Evolutionary conservation across 805 yeast species (phyloP).

Genomic region (Starmerella roubikii): DNA sequence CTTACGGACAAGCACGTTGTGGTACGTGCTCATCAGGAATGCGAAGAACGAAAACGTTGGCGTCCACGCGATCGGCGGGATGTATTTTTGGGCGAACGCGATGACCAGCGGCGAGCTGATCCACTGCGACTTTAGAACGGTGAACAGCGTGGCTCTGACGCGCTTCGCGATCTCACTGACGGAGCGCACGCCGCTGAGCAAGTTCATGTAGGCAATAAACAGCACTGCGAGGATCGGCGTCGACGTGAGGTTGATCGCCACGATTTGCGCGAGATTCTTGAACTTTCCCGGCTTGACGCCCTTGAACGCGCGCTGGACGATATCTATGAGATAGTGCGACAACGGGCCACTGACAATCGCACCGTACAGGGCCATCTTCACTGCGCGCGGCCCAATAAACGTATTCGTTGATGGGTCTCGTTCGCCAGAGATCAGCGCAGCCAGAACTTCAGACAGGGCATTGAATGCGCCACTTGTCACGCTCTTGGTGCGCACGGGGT

Average conservation of each 20-base stretch:
- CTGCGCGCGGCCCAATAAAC: slow-evolving; percentile 26
- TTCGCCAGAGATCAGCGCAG: slow-evolving; percentile 28
- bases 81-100: slow-evolving; percentile 28
- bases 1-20: slow-evolving; percentile 27
- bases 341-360: slow-evolving; percentile 28
- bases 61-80: slow-evolving; percentile 30
- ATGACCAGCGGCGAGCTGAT: slow-evolving; percentile 27
- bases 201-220: slow-evolving; percentile 26
- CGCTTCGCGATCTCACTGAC: slow-evolving; percentile 22
- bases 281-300: slow-evolving; percentile 18
- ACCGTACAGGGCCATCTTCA: slow-evolving; percentile 30
- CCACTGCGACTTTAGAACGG: slow-evolving; percentile 28
- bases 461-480: slow-evolving; percentile 28
- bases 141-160: slow-evolving; percentile 23
- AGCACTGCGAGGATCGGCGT: slow-evolving; percentile 26
- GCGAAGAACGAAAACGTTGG: slow-evolving; percentile 30
- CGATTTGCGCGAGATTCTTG: slow-evolving; percentile 24
- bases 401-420: slow-evolving; percentile 26
- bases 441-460: slow-evolving; percentile 26
- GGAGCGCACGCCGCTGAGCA: slow-evolving; percentile 28
- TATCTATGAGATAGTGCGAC: slow-evolving; percentile 26
- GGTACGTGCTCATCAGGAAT: slow-evolving; percentile 29
- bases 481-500: slow-evolving; percentile 28
- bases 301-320: slow-evolving; percentile 27
- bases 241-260: slow-evolving; percentile 25